These are phyloP conservation scores for Vanderwaltozyma tropicalis DNA, from an alignment of 805 yeast species.

Conservation along the genomic window DNA sequence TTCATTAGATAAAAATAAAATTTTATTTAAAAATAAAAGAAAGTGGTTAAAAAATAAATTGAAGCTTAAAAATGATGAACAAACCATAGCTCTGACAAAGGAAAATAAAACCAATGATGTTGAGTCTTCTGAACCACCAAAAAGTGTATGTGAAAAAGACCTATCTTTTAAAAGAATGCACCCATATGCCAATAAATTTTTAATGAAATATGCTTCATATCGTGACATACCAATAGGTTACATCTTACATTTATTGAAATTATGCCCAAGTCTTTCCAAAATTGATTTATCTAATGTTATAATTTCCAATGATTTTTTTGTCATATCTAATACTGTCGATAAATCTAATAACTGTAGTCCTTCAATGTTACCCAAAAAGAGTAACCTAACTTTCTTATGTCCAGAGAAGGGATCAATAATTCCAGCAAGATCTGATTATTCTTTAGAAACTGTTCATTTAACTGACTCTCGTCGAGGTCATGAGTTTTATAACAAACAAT, in stretches of 20 bases:
- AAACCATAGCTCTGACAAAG: neutral
- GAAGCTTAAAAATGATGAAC: neutral
- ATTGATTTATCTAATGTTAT: constrained; percentile 54
- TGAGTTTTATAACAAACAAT: constrained; percentile 9
- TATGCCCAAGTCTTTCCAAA: constrained; percentile 49
- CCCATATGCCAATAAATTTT: constrained; percentile 51
- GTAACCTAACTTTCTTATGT: neutral
- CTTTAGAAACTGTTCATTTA: constrained; percentile 17
- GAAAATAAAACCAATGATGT: neutral
- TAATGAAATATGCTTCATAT: constrained; percentile 52
- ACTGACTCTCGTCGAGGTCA: constrained; percentile 23
- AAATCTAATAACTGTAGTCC: too few relatives aligned
- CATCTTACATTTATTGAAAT: constrained; percentile 53
- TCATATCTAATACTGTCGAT: too few relatives aligned
- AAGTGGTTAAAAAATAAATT: constrained; percentile 2
- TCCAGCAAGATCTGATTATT: constrained; percentile 6
- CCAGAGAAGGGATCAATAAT: neutral
- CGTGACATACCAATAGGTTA: constrained; percentile 75
- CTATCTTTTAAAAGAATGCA: constrained; percentile 26
- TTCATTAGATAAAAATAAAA: neutral
- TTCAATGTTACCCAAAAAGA: neutral
- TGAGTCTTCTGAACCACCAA: neutral
- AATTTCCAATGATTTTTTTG: constrained; percentile 63
- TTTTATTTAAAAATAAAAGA: neutral
- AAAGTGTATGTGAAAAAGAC: neutral